Base-by-base conservation (phyloP, 257 asterid genomes). In the Lycium ferocissimum region DNA sequence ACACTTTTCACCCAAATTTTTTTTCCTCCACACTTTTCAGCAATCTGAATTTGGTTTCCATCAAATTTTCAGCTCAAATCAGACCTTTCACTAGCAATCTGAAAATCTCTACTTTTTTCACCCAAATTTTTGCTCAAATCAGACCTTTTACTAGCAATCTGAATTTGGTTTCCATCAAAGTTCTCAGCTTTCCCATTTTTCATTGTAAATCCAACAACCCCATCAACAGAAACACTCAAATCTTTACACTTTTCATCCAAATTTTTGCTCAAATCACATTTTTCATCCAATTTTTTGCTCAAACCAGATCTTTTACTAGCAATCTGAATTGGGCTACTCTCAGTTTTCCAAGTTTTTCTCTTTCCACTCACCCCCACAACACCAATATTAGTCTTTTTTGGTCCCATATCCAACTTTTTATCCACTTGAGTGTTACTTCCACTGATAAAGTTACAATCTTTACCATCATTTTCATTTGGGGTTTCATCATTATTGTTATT, bases 281-380 rank as follows among this genome's bases (percentile, higher is more conserved):
- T 26, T 26, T 26, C 33, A 26, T 26, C 33, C 33, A 26, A 26
- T 0, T 1, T 26, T 26, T 26, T 26, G 33, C 33, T 26, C 33
- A 26, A 26, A 26, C 1, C 33, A 26, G 33, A 26, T 1, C 33
- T 26, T 26, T 26, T 26, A 26, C 33, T 26, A 26, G 33, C 33
- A 86, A 95, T 93, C 85, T 90, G 97, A 87, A 96, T 85, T 62
- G 94, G 97, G 89, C 86, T 91, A 67, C 83, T 84, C 80, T 91
- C 97, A 13, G 97, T 86, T 91, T 93, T 95, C 99, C 97, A 94
- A 2, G 98, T 93, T 73, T 89, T 95, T 45, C 98, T 90, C 89
- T 91, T 95, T 61, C 94, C 93, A 80, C 85, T 82, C 7, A 59
- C 67, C 18, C 86, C 86, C 45, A 70, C 83, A 6, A 90, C 93